Percentiles rank a stretch among this genome's conserved stretches.
phyloP scores from a whole-genome alignment of 2,329 filamentous ascomycete genomes.

The Aspergillus viridinutans region DNA sequence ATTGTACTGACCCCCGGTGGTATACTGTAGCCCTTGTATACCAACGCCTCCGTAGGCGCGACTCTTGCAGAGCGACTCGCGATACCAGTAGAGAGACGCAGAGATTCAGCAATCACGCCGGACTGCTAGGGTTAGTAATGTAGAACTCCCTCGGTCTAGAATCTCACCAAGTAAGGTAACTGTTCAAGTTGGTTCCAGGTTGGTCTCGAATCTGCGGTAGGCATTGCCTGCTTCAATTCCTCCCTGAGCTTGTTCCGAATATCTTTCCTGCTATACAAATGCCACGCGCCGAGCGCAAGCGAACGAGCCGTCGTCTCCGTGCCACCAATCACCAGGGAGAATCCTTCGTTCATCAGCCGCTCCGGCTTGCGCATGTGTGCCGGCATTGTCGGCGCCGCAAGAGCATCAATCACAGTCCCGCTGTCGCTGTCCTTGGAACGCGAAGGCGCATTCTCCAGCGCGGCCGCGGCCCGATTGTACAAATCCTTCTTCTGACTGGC shows the following conservation, averaged over 20 bases:
- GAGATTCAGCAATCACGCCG: conserved; percentile 19
- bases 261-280: conserved; percentile 18
- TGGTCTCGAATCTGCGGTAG: conserved; percentile 16
- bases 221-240: conserved; percentile 28
- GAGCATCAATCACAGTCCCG: conserved; percentile 12
- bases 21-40: conserved; percentile 28
- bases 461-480: conserved; percentile 1
- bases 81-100: conserved; percentile 42
- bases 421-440: neutral
- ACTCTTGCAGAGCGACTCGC: conserved; percentile 25
- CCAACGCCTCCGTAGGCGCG: conserved; percentile 21
- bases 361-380: conserved; percentile 14
- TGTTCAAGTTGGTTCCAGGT: conserved; percentile 34
- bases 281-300: conserved; percentile 24
- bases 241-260: conserved; percentile 19
- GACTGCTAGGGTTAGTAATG: conserved; percentile 4
- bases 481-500: conserved; percentile 13
- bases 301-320: conserved; percentile 36
- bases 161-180: conserved; percentile 37
- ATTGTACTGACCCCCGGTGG: conserved; percentile 23
- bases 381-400: conserved; percentile 14
- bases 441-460: conserved; percentile 5
- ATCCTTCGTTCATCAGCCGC: conserved; percentile 37
- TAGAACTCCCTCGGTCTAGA: no score
- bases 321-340: conserved; percentile 35